These are phyloP conservation scores for Tagetes patula DNA, from an alignment of 129 eudicot genomes.

Conservation along the genomic window DNA sequence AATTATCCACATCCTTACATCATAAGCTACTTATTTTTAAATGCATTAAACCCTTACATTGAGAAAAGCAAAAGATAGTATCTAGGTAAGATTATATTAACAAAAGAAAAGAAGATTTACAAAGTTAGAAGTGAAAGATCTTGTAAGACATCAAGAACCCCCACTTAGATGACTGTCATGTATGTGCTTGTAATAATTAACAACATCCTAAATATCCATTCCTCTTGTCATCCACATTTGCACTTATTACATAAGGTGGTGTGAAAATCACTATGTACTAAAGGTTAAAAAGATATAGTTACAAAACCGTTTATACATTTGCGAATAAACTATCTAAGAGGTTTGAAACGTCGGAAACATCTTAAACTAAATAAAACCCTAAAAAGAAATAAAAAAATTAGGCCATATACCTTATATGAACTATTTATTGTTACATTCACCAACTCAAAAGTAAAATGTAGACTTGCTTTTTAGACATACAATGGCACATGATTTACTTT, in stretches of 20 bases:
- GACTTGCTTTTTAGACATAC: neutral
- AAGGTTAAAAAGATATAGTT: no score
- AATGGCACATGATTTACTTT: no score
- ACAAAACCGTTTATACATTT: neutral
- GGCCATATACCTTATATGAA: no score
- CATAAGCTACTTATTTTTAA: constrained; percentile 18
- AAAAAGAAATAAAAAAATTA: no score
- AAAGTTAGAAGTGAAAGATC: constrained; percentile 68
- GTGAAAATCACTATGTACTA: no score
- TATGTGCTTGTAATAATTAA: constrained; percentile 62
- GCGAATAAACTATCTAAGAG: no score
- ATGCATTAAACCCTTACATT: neutral
- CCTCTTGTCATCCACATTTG: no score
- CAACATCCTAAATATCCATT: neutral
- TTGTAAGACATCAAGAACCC: constrained; percentile 72
- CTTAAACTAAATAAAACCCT: no score
- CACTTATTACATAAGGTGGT: no score
- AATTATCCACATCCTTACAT: constrained; percentile 75
- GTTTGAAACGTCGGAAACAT: no score
- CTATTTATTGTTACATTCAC: neutral
- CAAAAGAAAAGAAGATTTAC: constrained; percentile 44
- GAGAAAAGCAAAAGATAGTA: neutral
- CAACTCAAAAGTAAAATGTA: constrained; percentile 5
- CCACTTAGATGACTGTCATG: constrained; percentile 74
- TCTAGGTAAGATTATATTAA: neutral